Conservation (phyloP, 306 rosid species). For the Prosopis cineraria region DNA sequence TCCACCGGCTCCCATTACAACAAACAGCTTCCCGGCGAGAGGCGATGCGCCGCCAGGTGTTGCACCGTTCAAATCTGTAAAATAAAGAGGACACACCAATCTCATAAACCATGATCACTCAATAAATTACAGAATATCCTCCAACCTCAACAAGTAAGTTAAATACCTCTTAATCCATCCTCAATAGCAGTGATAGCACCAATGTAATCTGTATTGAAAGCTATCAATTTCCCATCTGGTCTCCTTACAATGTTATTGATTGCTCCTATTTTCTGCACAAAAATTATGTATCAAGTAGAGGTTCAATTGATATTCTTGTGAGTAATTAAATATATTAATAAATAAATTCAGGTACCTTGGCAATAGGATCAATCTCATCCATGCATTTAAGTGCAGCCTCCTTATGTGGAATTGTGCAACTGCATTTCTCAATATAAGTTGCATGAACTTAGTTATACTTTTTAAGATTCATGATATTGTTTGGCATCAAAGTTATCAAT, state of each 20-base stretch:
- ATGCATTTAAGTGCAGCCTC: conserved; percentile 59
- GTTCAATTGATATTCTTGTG: background rate
- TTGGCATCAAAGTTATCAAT: background rate
- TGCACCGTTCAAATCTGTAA: conserved; percentile 27
- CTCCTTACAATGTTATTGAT: conserved; percentile 48
- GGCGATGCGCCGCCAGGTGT: conserved; percentile 29
- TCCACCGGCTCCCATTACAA: conserved; percentile 56
- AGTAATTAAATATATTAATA: background rate
- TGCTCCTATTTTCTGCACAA: conserved; percentile 47
- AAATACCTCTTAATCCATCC: conserved; percentile 46
- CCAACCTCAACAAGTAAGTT: background rate
- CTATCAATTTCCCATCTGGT: conserved; percentile 46
- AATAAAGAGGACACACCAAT: conserved; percentile 2
- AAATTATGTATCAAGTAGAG: background rate
- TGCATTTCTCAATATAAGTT: conserved; percentile 27
- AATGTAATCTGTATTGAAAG: conserved; percentile 49
- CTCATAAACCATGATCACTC: background rate
- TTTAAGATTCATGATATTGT: background rate
- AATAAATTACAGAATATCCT: background rate
- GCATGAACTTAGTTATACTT: background rate
- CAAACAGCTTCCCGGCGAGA: conserved; percentile 43
- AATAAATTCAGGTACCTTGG: conserved; percentile 42
- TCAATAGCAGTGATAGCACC: conserved; percentile 55
- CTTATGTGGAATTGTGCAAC: conserved; percentile 56
- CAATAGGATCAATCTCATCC: conserved; percentile 51